These are phyloP conservation scores for Pseudisothecium myosuroides DNA, from an alignment of 225 moss, liverwort and hornwort genomes.

Conservation along the genomic window DNA sequence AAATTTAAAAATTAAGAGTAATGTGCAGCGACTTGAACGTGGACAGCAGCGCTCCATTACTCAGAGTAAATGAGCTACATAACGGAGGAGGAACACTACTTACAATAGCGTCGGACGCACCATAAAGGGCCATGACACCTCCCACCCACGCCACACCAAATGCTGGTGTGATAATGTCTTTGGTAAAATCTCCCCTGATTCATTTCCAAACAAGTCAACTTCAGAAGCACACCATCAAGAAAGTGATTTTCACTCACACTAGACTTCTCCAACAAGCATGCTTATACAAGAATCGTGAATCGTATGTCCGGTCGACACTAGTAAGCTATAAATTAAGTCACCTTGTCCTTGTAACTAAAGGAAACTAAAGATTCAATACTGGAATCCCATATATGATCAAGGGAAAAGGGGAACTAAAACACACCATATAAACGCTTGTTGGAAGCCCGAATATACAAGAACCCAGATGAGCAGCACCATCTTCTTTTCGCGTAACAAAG, in stretches of 20 bases:
- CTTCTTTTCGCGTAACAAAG: conserved; percentile 60
- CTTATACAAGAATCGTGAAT: background rate
- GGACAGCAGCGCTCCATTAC: background rate
- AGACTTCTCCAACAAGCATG: background rate
- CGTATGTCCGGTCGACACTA: background rate
- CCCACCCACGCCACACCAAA: conserved; percentile 93
- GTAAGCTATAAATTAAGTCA: background rate
- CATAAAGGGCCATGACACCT: conserved; percentile 90
- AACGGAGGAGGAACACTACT: conserved; percentile 1
- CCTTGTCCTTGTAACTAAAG: background rate
- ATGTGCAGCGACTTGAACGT: background rate
- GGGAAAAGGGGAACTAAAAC: background rate
- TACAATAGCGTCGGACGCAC: conserved; percentile 72
- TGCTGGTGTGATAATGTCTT: conserved; percentile 70
- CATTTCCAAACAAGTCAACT: background rate
- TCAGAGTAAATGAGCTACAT: background rate
- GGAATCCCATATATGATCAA: background rate
- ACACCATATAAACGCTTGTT: conserved; percentile 93
- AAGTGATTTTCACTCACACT: background rate
- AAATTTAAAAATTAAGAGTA: background rate
- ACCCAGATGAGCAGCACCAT: conserved; percentile 71
- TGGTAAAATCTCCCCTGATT: conserved; percentile 85
- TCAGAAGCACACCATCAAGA: background rate
- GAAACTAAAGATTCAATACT: background rate
- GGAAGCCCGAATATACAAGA: conserved; percentile 77